Base-by-base conservation (phyloP, 106 monocot species). In the Ottelia alismoides region DNA sequence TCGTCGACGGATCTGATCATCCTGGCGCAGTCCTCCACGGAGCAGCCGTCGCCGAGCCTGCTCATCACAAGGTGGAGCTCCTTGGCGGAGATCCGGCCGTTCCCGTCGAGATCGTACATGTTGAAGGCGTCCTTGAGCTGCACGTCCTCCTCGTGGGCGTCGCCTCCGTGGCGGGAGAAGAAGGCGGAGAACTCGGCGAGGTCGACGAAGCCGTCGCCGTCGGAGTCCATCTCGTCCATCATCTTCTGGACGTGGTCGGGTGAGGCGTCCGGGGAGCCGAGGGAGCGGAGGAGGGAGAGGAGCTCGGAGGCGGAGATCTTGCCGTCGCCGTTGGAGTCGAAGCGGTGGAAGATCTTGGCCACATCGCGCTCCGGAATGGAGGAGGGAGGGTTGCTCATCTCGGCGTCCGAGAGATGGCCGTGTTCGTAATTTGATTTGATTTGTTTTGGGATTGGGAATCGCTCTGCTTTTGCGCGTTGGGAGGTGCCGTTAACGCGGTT, bases 21-120 rank as follows among this genome's bases (percentile, higher is more conserved):
- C 51, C 64, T 53, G 1, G 51, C 7, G 56, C 90, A 90, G 32
- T 90, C 90, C 14, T 55, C 35, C 6, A 73, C 10, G 22, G 74
- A 70, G 72, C 84, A 77, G 35, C 51, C 66, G 45, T 84, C 80
- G 16, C 90, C 90, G 16, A 90, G 61, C 32, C 28, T 30, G 45
- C 22, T 67, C 58, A 90, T 47, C 63, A 90, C 90, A 31, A 30
- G 21, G 43, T 73, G 74, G 3, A 90, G 75, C 74, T 90, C 90
- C 49, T 62, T 58, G 16, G 64, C 71, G 0, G 84, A 69, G 57
- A 90, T 90, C 61, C 59, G 30, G 45, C 84, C 80, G 53, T 90
- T 69, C 32, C 66, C 58, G 68, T 90, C 77, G n/a, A 81, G 61
- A 52, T 87, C 92, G 58, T 87, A 93, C 70, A 83, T 69, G 20